Base-by-base conservation (phyloP, 1,284 basidiomycete species). In the Cryptococcus jaspeensis region DNA sequence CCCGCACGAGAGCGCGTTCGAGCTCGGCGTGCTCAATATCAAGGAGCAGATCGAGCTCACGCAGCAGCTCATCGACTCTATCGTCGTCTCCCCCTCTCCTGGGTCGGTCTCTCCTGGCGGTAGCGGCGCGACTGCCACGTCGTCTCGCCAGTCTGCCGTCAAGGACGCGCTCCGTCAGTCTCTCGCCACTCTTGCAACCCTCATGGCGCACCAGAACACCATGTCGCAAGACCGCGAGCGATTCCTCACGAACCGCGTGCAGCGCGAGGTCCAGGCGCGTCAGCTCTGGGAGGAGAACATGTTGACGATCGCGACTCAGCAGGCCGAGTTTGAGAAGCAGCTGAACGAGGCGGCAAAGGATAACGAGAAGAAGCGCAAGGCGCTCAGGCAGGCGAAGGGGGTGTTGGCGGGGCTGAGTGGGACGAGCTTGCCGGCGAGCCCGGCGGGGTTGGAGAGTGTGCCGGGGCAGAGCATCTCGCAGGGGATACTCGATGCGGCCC, bases 251-350 rank as follows among this genome's bases (percentile, higher is more conserved):
- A 78, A 78, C 37, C 79, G 83, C 57, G 80, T 91, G 15, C 81
- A 82, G 62, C 80, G 82, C 20, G 92, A 96, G 71, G 81, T 84
- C 48, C 84, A 87, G 70, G 82, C 90, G 25, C 85, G 89, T 69
- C 83, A 80, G 35, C 81, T 94, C 20, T 97, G 94, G 95, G 93
- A 97, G 77, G 89, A 94, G 76, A 94, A 90, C 74, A 80, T 98
- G 70, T 85, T 88, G 51, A 84, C 85, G 0, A 88, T 96, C 3
- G 92, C 93, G 0, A 81, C 84, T 55, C 91, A 96, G 72, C 92
- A 94, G 41, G 91, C 91, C 63, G 84, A 83, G 28, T 83, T 96
- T 46, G 95, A 98, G 78, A 77, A 80, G 59, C 90, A 92, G 78
- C 82, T 92, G 52, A 70, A 69, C 42, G 75, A 78, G 72, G 81